Evolutionary conservation across 75 land plant species (phyloP).

Genomic region (Picea sitchensis): DNA sequence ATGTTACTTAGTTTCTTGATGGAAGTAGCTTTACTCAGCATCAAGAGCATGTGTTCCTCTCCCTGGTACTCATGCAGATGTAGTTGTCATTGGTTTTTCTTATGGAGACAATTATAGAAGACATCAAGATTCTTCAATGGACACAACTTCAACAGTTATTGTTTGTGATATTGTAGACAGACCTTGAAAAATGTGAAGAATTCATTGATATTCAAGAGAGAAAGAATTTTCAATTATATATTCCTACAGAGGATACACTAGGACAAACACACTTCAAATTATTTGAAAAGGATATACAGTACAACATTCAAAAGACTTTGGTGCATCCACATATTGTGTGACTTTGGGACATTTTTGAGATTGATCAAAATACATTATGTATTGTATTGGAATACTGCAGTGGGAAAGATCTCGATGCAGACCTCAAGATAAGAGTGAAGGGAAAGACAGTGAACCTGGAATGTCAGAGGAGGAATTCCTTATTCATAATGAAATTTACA

Average conservation of each 20-base stretch:
- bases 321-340: no score
- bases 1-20: slow-evolving; percentile 6
- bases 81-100: slow-evolving; percentile 11
- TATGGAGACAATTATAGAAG: slow-evolving; percentile 2
- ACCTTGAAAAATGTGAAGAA: no score
- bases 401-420: no score
- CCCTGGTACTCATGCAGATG: background rate
- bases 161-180: background rate
- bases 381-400: no score
- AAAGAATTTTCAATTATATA: no score
- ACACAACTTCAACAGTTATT: background rate
- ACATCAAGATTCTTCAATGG: slow-evolving; percentile 11
- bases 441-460: slow-evolving; percentile 50
- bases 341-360: no score
- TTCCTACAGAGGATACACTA: no score
- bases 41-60: background rate
- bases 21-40: background rate
- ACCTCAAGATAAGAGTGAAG: slow-evolving; percentile 62
- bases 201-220: no score
- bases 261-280: no score
- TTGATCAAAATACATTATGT: no score
- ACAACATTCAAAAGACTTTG: no score
- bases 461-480: slow-evolving; percentile 74
- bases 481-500: slow-evolving; percentile 79
- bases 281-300: no score